Conservation (phyloP, 768 basidiomycete genomes). For the Rhodotorula babjevae region DNA sequence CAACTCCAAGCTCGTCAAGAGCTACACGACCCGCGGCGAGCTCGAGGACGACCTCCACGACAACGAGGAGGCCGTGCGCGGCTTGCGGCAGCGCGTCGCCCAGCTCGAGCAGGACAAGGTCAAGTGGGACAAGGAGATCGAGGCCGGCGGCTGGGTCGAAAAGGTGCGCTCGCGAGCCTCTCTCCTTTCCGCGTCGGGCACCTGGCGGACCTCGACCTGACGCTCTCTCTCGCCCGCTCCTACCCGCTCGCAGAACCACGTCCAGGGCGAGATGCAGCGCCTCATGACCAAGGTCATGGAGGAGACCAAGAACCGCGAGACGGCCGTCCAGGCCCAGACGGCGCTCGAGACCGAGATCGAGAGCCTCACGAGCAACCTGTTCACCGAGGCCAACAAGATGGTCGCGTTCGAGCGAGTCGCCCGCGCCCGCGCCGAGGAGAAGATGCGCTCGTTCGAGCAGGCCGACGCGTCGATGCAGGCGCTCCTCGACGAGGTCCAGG, state of each 20-base stretch:
- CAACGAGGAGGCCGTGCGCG: constrained; percentile 57
- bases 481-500: constrained; percentile 38
- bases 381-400: constrained; percentile 93
- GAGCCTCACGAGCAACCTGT: constrained; percentile 83
- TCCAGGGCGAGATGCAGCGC: constrained; percentile 82
- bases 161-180: constrained; percentile 50
- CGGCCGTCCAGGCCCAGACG: constrained; percentile 73
- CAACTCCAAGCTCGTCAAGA: constrained; percentile 84
- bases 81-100: constrained; percentile 63
- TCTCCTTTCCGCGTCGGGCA: not conserved
- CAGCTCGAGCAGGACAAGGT: constrained; percentile 78
- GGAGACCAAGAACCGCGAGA: constrained; percentile 82
- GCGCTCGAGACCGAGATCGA: constrained; percentile 89
- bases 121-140: constrained; percentile 80
- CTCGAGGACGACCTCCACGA: constrained; percentile 84
- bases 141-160: constrained; percentile 87
- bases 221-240: no score
- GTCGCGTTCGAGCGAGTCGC: constrained; percentile 82
- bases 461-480: constrained; percentile 36
- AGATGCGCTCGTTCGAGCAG: constrained; percentile 40
- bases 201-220: no score
- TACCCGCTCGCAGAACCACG: constrained; percentile 52
- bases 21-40: constrained; percentile 85
- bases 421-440: constrained; percentile 50
- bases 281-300: constrained; percentile 93